Evolutionary conservation across 257 asterid species (phyloP).

Genomic region (Nicotiana benthamiana): DNA sequence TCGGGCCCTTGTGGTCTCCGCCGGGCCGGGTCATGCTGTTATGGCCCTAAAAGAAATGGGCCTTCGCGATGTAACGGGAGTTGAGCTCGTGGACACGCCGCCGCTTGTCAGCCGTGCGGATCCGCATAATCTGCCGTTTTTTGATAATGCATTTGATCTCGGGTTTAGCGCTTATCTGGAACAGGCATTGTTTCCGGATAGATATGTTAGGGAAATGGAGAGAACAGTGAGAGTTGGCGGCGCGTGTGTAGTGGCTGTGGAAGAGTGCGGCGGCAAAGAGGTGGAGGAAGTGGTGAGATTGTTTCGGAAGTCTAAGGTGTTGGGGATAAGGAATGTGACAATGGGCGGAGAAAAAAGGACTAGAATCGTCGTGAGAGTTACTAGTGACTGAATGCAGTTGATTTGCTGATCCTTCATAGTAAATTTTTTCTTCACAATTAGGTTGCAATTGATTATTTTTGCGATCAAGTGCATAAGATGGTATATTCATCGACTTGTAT

Average conservation of each 20-base stretch:
- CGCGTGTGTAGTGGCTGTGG: conserved; percentile 74
- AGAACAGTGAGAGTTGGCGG: conserved; percentile 74
- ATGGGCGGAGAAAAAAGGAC: conserved; percentile 65
- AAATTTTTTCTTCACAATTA: too few relatives aligned
- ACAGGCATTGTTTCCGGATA: conserved; percentile 57
- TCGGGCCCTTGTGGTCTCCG: conserved; percentile 59
- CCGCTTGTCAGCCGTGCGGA: conserved; percentile 80
- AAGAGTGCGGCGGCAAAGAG: conserved; percentile 51
- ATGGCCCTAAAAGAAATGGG: conserved; percentile 63
- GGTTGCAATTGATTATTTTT: not conserved
- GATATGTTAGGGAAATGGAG: conserved; percentile 76
- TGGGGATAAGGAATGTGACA: conserved; percentile 49
- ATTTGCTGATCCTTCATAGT: not conserved
- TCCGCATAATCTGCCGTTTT: conserved; percentile 73
- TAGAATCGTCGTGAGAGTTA: conserved; percentile 49
- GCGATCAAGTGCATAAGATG: not conserved
- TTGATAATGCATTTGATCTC: conserved; percentile 69
- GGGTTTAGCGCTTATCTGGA: conserved; percentile 66
- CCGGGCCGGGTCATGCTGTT: conserved; percentile 87
- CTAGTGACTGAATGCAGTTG: conserved; percentile 7
- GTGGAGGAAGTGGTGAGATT: conserved; percentile 50
- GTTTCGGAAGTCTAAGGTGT: conserved; percentile 50
- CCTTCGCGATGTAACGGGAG: conserved; percentile 63
- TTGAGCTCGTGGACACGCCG: conserved; percentile 74
- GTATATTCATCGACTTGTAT: not conserved